A percentile compares a stretch with the other conserved stretches of the same genome.
These are phyloP conservation scores for Wickerhamiella australiensis DNA, from an alignment of 805 yeast species.

Conservation along the genomic window DNA sequence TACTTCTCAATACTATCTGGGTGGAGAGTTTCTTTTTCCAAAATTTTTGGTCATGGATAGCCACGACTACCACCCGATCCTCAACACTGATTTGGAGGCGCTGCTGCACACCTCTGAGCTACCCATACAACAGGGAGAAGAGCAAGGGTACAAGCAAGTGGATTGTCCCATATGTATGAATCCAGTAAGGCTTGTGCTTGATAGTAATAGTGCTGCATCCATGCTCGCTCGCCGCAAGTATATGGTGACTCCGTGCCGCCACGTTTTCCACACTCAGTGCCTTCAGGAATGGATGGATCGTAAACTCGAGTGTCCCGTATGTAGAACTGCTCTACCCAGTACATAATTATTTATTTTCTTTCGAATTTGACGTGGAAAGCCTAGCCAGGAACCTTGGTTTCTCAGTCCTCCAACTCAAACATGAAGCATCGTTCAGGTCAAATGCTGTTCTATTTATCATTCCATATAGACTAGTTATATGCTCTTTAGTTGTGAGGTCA, in stretches of 20 bases:
- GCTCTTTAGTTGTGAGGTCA: no score
- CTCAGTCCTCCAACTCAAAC: no score
- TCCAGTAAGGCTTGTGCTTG: slow-evolving; percentile 40
- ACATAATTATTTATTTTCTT: not conserved
- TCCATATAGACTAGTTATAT: no score
- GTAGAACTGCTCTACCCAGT: slow-evolving; percentile 64
- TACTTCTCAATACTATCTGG: slow-evolving; percentile 52
- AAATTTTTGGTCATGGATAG: slow-evolving; percentile 52
- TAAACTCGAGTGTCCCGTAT: slow-evolving; percentile 86
- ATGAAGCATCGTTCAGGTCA: no score
- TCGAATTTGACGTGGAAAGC: not conserved
- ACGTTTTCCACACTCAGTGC: slow-evolving; percentile 82
- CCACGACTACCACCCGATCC: slow-evolving; percentile 67
- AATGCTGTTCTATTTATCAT: no score
- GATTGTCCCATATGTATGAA: slow-evolving; percentile 91
- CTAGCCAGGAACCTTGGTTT: no score
- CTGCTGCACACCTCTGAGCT: slow-evolving; percentile 22
- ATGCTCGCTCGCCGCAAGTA: slow-evolving; percentile 28
- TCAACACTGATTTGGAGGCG: slow-evolving; percentile 49
- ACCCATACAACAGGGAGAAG: not conserved
- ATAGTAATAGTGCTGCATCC: slow-evolving; percentile 16
- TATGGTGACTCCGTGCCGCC: slow-evolving; percentile 76
- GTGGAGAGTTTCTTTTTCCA: slow-evolving; percentile 77
- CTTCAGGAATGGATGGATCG: slow-evolving; percentile 88
- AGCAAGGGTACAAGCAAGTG: slow-evolving; percentile 23